phyloP scores from a whole-genome alignment of 257 asterid species.

The Penstemon eatonii region DNA sequence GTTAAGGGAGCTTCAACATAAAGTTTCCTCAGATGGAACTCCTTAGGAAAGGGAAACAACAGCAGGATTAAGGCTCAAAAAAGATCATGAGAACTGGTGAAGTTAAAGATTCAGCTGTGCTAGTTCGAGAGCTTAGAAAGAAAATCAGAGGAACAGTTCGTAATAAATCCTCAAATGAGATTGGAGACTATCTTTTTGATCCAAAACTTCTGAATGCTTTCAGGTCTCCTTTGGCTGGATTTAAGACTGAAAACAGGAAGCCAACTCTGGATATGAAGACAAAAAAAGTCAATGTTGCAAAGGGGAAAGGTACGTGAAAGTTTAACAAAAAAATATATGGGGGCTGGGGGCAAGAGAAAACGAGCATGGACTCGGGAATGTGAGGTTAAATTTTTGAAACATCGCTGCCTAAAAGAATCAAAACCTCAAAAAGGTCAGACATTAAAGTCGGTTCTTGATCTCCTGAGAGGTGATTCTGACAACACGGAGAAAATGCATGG shows the following conservation, averaged over 20 bases:
- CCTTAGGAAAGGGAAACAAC: conserved; percentile 56
- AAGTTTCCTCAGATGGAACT: conserved; percentile 33
- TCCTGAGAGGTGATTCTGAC: conserved; percentile 59
- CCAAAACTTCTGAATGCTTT: conserved; percentile 93
- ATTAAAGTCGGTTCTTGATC: conserved; percentile 77
- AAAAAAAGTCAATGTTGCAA: conserved; percentile 71
- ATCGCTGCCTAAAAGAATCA: conserved; percentile 68
- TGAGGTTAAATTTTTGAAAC: conserved; percentile 96
- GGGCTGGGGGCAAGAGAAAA: conserved; percentile 70
- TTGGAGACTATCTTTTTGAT: conserved; percentile 65
- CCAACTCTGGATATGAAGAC: conserved; percentile 66
- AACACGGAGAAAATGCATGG: conserved; percentile 34
- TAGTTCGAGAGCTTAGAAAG: conserved; percentile 76
- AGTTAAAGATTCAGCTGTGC: conserved; percentile 60
- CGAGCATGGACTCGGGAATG: conserved; percentile 96
- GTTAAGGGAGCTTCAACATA: conserved; percentile 50
- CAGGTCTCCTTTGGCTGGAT: conserved; percentile 82
- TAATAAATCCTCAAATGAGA: conserved; percentile 65
- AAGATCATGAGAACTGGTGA: conserved; percentile 82
- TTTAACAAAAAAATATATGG: conserved; percentile 93
- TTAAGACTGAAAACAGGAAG: conserved; percentile 62
- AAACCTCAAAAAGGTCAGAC: conserved; percentile 87
- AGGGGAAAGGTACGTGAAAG: conserved; percentile 95
- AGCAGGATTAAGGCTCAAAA: conserved; percentile 79
- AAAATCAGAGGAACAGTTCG: conserved; percentile 87